Evolutionary conservation across 2,329 filamentous ascomycete genomes (phyloP), one percentile per base, ranked within the genome.

Genomic region (Nectriaceae sp.): DNA sequence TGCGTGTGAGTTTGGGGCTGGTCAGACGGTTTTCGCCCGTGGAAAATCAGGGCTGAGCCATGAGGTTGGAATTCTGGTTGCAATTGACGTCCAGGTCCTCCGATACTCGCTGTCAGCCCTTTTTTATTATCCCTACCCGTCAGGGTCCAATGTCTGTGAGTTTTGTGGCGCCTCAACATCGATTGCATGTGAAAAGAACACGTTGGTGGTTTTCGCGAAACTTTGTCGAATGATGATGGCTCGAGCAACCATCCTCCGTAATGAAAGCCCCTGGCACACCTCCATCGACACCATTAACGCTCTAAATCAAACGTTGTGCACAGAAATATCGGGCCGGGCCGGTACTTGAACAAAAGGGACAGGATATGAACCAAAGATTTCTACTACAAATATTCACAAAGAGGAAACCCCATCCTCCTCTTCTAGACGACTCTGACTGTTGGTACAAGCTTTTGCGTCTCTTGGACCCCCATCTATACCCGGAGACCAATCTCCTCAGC

Each of bases 401-500:
- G 62, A 68, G 65, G 62, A 68, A 62, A 57, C 61, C 56, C 56
- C 56, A 45, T 56, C 63, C 57, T 51, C 59, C 60, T 59, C 59
- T 59, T 70, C 70, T 72, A 70, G 64, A 67, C 64, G 61, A 68
- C 62, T 65, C 57, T 65, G 60, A 70, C 65, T 74, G 67, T 73
- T 74, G 69, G 60, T 74, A 74, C 71, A 74, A 65, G 65, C 61
- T 68, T 63, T 67, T 63, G 51, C 61, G 59, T 61, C 61, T 54
- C 55, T 58, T 59, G 54, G 55, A 61, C 52, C 54, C 50, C 60
- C 50, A 57, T 83, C 83, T 95, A 99, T 82, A 96, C 90, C 71
- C 87, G 90, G 69, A 99, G 83, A 63, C 93, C 95, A 70, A 99
- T 80, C 69, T 99, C 94, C 75, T 92, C 89, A 59, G 91, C 94